Evolutionary conservation across 2,329 filamentous ascomycete genomes (phyloP).

Genomic region (Periconia digitata): DNA sequence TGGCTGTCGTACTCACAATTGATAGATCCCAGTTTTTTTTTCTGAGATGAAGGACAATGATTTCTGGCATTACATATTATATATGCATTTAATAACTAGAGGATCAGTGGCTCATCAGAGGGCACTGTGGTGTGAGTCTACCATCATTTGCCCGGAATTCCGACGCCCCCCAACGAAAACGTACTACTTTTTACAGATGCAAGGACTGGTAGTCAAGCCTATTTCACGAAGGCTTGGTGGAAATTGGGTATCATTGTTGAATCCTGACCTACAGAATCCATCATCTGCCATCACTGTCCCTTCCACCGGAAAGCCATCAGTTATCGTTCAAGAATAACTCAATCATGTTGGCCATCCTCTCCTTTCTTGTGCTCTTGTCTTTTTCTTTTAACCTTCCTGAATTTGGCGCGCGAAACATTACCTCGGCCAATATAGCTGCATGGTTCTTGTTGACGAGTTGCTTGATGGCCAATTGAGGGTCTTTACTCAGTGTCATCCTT

Average conservation of each 20-base stretch:
- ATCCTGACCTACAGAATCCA: neutral
- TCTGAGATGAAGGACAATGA: too few relatives aligned
- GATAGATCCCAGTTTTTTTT: too few relatives aligned
- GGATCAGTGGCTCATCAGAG: too few relatives aligned
- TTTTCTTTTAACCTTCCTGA: constrained; percentile 50
- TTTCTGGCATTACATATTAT: too few relatives aligned
- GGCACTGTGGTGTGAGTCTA: too few relatives aligned
- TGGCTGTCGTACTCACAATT: too few relatives aligned
- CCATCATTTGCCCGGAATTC: too few relatives aligned
- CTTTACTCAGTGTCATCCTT: constrained; percentile 44
- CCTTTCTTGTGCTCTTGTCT: constrained; percentile 62
- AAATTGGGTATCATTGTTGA: constrained; percentile 1
- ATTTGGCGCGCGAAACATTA: constrained; percentile 59
- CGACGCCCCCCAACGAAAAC: too few relatives aligned
- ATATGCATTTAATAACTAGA: too few relatives aligned
- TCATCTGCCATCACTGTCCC: neutral
- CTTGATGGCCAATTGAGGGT: constrained; percentile 57
- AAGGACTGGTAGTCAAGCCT: too few relatives aligned
- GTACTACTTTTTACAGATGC: too few relatives aligned
- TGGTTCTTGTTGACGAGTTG: constrained; percentile 62
- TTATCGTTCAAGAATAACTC: constrained; percentile 64
- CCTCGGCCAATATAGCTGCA: constrained; percentile 65
- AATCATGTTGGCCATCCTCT: constrained; percentile 66
- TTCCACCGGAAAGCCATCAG: neutral
- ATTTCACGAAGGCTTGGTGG: too few relatives aligned